Percentiles rank a stretch among this genome's conserved stretches.
Conservation (phyloP, 2,329 filamentous ascomycete genomes). For the Dactylellina cionopaga region DNA sequence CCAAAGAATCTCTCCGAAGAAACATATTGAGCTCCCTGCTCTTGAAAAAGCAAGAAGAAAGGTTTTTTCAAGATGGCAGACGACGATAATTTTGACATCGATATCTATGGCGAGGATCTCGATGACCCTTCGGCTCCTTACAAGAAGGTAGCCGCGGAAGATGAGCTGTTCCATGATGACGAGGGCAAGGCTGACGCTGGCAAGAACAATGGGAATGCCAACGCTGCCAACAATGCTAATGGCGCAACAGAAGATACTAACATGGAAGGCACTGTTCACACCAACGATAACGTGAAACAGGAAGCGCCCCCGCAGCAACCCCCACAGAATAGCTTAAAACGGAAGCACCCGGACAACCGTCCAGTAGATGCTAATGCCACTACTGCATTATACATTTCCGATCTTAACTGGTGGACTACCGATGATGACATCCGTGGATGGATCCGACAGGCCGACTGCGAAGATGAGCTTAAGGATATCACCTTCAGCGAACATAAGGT, state of each 20-base stretch:
- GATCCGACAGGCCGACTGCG: conserved; percentile 79
- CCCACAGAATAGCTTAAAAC: conserved; percentile 70
- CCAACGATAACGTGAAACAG: conserved; percentile 55
- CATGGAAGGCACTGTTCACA: conserved; percentile 56
- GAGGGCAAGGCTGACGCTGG: conserved; percentile 35
- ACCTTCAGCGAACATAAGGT: conserved; percentile 99
- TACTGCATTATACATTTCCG: conserved; percentile 82
- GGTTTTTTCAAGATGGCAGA: conserved; percentile 69
- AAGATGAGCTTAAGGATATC: conserved; percentile 87
- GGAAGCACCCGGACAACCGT: conserved; percentile 69
- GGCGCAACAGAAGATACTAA: conserved; percentile 56
- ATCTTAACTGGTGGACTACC: conserved; percentile 95
- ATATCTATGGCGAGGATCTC: conserved; percentile 72
- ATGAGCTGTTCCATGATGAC: conserved; percentile 60
- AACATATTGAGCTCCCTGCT: conserved; percentile 37
- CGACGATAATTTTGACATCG: conserved; percentile 74
- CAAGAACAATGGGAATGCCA: conserved; percentile 32
- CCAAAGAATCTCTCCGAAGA: conserved; percentile 34
- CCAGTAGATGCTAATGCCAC: conserved; percentile 70
- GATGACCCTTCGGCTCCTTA: conserved; percentile 60
- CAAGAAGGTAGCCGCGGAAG: conserved; percentile 59
- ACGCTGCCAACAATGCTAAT: conserved; percentile 53
- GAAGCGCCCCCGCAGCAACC: conserved; percentile 61
- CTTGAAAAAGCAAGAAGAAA: conserved; percentile 14
- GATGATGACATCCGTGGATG: conserved; percentile 94